Conservation (phyloP, 805 yeast genomes). For the Candida nitratophila region DNA sequence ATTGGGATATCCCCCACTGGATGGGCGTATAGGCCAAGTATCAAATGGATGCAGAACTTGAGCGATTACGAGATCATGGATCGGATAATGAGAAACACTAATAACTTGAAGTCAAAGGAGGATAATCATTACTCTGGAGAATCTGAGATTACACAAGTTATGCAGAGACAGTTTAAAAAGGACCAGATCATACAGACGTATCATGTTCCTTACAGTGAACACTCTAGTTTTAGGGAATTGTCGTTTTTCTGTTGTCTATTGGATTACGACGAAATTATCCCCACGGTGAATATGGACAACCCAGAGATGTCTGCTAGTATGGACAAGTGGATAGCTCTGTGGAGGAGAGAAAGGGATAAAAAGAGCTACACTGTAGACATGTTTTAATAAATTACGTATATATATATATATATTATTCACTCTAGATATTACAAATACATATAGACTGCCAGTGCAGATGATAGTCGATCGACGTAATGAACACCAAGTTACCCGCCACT, state of each 20-base stretch:
- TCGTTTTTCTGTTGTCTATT: slow-evolving; percentile 53
- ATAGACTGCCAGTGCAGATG: too few species aligned
- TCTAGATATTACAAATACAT: too few species aligned
- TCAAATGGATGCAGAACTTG: slow-evolving; percentile 10
- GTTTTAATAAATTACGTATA: background rate
- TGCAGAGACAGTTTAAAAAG: slow-evolving; percentile 26
- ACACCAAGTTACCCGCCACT: too few species aligned
- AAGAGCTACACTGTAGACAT: background rate
- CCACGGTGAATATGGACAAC: slow-evolving; percentile 60
- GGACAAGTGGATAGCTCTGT: slow-evolving; percentile 25
- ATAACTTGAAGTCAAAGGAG: background rate
- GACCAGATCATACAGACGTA: slow-evolving; percentile 39
- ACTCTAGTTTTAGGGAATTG: slow-evolving; percentile 81
- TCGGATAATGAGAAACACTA: slow-evolving; percentile 3
- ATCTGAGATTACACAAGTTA: slow-evolving; percentile 2
- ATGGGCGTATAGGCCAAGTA: slow-evolving; percentile 56
- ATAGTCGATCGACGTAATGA: too few species aligned
- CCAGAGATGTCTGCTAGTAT: background rate
- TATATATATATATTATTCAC: too few species aligned
- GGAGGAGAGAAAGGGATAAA: slow-evolving; percentile 14
- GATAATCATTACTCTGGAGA: background rate
- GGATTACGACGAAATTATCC: slow-evolving; percentile 48
- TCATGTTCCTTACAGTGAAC: slow-evolving; percentile 82
- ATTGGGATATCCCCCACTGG: slow-evolving; percentile 87
- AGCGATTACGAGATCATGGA: slow-evolving; percentile 5